Evolutionary conservation across 1,139 yeast species (phyloP).

Genomic region (Yamadazyma siamensis): DNA sequence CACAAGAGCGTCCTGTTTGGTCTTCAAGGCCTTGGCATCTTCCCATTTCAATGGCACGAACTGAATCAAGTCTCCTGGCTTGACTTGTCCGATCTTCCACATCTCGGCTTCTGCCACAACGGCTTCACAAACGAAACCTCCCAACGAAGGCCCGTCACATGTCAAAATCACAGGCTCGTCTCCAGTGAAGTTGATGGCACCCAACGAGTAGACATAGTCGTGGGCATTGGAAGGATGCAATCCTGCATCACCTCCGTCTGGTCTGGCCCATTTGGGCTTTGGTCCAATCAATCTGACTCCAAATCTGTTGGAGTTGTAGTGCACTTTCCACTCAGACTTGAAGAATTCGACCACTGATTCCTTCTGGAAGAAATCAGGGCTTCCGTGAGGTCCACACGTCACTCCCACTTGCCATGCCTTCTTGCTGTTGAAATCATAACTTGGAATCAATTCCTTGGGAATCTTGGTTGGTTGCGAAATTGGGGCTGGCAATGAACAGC

Average conservation of each 20-base stretch:
- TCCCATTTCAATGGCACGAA: slow-evolving; percentile 76
- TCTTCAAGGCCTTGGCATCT: slow-evolving; percentile 62
- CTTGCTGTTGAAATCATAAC: slow-evolving; percentile 31
- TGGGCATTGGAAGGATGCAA: slow-evolving; percentile 97
- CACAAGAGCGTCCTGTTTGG: slow-evolving; percentile 54
- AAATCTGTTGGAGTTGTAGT: slow-evolving; percentile 93
- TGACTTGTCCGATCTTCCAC: slow-evolving; percentile 98
- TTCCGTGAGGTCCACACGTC: slow-evolving; percentile 95
- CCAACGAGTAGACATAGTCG: slow-evolving; percentile 93
- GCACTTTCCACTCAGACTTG: slow-evolving; percentile 82
- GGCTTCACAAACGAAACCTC: slow-evolving; percentile 96
- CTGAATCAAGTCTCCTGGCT: slow-evolving; percentile 83
- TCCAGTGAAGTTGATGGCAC: slow-evolving; percentile 96
- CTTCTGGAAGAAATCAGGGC: slow-evolving; percentile 87
- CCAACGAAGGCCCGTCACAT: slow-evolving; percentile 95
- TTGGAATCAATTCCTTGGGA: slow-evolving; percentile 60
- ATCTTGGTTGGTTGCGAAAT: slow-evolving; percentile 56
- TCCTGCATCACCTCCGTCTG: slow-evolving; percentile 98
- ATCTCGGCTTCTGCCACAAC: slow-evolving; percentile 93
- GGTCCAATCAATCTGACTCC: slow-evolving; percentile 96
- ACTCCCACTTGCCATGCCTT: slow-evolving; percentile 86
- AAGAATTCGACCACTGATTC: slow-evolving; percentile 78
- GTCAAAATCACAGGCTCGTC: slow-evolving; percentile 97
- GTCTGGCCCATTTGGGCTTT: slow-evolving; percentile 93
- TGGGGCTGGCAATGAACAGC: slow-evolving; percentile 72